These are phyloP conservation scores for Sporodiniella umbellata DNA, from an alignment of 371 early-diverging fungal species.

Conservation along the genomic window DNA sequence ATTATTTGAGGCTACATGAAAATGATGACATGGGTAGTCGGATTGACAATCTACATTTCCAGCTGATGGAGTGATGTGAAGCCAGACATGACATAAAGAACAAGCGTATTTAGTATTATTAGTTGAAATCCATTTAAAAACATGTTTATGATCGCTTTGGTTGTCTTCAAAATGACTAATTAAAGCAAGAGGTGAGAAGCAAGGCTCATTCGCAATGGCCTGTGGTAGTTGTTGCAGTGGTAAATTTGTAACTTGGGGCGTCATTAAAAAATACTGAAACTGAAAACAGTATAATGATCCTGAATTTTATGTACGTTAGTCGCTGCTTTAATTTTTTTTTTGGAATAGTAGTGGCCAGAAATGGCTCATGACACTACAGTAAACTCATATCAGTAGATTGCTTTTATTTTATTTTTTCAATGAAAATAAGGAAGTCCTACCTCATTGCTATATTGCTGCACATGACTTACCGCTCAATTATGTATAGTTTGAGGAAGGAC, in stretches of 20 bases:
- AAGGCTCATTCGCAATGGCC: neutral
- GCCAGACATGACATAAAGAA: slow-evolving; percentile 17
- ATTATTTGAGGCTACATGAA: slow-evolving; percentile 12
- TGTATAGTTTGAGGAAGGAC: too few relatives aligned
- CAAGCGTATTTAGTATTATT: slow-evolving; percentile 5
- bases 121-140: slow-evolving; percentile 7
- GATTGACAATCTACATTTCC: slow-evolving; percentile 7
- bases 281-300: too few relatives aligned
- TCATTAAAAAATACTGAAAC: too few relatives aligned
- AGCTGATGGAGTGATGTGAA: neutral
- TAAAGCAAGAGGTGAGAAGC: slow-evolving; percentile 13
- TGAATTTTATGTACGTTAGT: too few relatives aligned
- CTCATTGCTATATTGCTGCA: too few relatives aligned
- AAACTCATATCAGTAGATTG: too few relatives aligned
- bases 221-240: slow-evolving; percentile 6
- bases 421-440: too few relatives aligned
- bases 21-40: slow-evolving; percentile 31
- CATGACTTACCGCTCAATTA: too few relatives aligned
- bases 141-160: slow-evolving; percentile 14
- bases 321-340: too few relatives aligned
- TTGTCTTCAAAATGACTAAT: slow-evolving; percentile 9
- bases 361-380: too few relatives aligned
- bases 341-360: too few relatives aligned
- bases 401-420: too few relatives aligned
- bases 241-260: slow-evolving; percentile 7